Evolutionary conservation across 2,329 filamentous ascomycete species (phyloP).

Genomic region (Tolypocladium sp.): DNA sequence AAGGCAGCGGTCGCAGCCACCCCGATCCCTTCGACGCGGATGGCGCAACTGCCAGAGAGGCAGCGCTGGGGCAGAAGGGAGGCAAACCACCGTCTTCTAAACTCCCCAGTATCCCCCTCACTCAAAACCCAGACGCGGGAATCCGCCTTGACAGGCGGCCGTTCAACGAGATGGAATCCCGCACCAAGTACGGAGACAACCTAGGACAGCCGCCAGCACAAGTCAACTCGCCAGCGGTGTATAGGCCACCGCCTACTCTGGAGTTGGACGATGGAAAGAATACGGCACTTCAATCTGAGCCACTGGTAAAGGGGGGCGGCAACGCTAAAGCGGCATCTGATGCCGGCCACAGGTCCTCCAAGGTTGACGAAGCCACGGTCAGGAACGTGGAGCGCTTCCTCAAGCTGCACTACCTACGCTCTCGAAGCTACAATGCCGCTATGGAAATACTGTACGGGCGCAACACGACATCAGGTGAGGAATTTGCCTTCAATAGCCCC

Average conservation of each 20-base stretch:
- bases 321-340: neutral
- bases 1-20: neutral
- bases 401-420: neutral
- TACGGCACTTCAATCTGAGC: neutral
- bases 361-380: neutral
- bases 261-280: neutral
- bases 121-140: neutral
- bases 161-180: neutral
- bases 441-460: neutral
- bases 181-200: neutral
- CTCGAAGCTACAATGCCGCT: neutral
- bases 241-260: neutral
- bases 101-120: neutral
- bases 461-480: neutral
- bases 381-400: neutral
- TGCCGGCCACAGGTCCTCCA: neutral
- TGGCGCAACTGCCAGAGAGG: neutral
- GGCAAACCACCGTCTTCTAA: neutral
- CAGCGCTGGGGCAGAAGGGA: neutral
- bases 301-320: neutral
- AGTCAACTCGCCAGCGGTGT: neutral
- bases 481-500: neutral
- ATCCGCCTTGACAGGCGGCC: no score
- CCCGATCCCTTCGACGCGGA: neutral
- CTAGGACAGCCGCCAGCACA: neutral